These are phyloP conservation scores for Dendrobium catenatum DNA, from an alignment of 106 monocot genomes.

Conservation along the genomic window DNA sequence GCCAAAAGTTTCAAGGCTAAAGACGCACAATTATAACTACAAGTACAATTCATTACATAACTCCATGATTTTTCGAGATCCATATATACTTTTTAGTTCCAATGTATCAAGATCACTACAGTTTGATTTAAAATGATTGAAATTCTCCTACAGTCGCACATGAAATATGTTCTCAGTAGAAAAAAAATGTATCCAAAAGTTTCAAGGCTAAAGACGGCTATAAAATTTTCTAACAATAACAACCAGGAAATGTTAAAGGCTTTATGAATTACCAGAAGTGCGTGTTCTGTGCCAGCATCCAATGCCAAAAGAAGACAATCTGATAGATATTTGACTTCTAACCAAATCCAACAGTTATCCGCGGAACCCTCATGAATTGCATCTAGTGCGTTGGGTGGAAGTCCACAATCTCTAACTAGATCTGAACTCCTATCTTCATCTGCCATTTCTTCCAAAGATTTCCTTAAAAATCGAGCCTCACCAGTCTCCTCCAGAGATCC, in stretches of 20 bases:
- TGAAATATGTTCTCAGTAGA: background rate
- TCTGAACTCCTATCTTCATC: slow-evolving; percentile 46
- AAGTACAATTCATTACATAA: background rate
- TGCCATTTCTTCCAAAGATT: slow-evolving; percentile 88
- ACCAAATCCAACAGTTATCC: slow-evolving; percentile 86
- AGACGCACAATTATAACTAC: background rate
- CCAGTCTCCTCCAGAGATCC: slow-evolving; percentile 97
- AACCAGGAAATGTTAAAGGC: background rate
- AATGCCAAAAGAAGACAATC: slow-evolving; percentile 79
- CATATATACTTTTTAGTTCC: too few relatives aligned
- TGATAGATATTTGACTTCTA: slow-evolving; percentile 71
- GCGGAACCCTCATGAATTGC: slow-evolving; percentile 54
- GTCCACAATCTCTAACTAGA: slow-evolving; percentile 60
- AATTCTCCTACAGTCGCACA: background rate
- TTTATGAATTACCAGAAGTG: slow-evolving; percentile 62
- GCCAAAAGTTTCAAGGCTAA: background rate
- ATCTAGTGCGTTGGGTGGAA: slow-evolving; percentile 55
- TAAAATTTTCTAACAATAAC: background rate
- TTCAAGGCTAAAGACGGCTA: background rate
- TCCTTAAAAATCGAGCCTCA: slow-evolving; percentile 84
- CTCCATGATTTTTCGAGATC: background rate
- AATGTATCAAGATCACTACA: too few relatives aligned
- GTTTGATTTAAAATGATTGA: too few relatives aligned
- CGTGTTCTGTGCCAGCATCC: slow-evolving; percentile 94
- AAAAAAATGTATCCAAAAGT: background rate